Base-by-base conservation (phyloP, 2,329 filamentous ascomycete genomes). In the Cadophora malorum region DNA sequence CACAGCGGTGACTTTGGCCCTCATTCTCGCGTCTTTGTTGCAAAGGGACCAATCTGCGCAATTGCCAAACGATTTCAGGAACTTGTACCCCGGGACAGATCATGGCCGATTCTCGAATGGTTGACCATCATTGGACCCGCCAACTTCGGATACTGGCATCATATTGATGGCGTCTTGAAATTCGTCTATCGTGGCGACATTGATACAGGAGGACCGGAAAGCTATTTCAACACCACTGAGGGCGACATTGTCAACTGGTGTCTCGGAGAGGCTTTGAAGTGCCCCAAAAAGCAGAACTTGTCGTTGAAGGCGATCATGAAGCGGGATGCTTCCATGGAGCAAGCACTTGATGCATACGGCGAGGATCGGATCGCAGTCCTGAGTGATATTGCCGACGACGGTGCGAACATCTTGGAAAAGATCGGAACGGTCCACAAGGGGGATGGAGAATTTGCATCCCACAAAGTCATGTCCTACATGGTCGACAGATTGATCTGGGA, bases 51-150 rank as follows among this genome's bases (percentile, higher is more conserved):
- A 2, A 28, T 64, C 5, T 64, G 52, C 31, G 52, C 62, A 28
- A 31, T 56, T 12, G 47, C 62, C 12, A n/a, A 41, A 28, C 62
- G 62, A 21, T 14, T 64, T 8, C 62, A 53, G 35, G 35, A 64
- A 10, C 23, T 58, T 21, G n/a, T 23, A 19, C 33, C 62, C 19
- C 4, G 0, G 2, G 33, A 33, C 7, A 50, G 35, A 56, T 45
- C 49, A 5, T 64, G 62, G 50, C 62, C 62, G 47, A n/a, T 64
- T 19, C 19, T 64, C 21, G 35, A 64, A 21, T 56, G 50, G 50
- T 12, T 41, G 2, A 23, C 3, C 9, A 31, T 56, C 35, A 14
- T 64, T 64, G 38, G 62, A 7, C 28, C 33, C 16, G 33, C 8
- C 19, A 25, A 19, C 1, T 41, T 64, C 50, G 23, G 53, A 25